Percentiles rank a stretch among this genome's conserved stretches.
Conservation (phyloP, 768 basidiomycete species). For the Pulveroboletus sp. region DNA sequence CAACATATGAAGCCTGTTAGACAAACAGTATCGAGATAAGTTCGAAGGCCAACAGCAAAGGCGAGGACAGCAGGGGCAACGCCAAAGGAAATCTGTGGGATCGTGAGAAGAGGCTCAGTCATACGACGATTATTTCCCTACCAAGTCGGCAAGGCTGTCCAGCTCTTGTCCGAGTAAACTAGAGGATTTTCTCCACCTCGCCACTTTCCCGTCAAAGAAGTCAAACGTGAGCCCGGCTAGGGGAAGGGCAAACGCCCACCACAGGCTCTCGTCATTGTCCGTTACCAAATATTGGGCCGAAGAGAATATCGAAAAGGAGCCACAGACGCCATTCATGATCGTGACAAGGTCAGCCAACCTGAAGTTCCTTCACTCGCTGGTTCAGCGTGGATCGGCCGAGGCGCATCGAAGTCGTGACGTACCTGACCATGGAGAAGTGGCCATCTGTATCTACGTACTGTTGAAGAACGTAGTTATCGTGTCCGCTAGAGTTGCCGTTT, state of each 20-base stretch:
- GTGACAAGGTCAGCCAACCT: constrained; percentile 97
- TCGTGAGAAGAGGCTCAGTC: constrained; percentile 1
- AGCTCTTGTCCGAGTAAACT: constrained; percentile 97
- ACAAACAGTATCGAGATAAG: constrained; percentile 84
- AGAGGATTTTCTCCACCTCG: constrained; percentile 92
- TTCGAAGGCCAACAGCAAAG: constrained; percentile 88
- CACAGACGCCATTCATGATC: constrained; percentile 98
- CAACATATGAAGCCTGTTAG: constrained; percentile 92
- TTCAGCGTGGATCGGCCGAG: constrained; percentile 17
- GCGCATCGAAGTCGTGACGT: constrained; percentile 10
- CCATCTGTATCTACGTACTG: constrained; percentile 89
- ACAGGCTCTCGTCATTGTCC: constrained; percentile 75
- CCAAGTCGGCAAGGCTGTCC: constrained; percentile 94
- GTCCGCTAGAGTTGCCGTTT: constrained; percentile 15
- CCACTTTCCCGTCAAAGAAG: constrained; percentile 96
- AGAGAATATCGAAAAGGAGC: constrained; percentile 91
- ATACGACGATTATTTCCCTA: constrained; percentile 28
- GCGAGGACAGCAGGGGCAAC: constrained; percentile 94
- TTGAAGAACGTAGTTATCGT: constrained; percentile 48
- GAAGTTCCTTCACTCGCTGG: constrained; percentile 69
- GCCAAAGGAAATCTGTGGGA: constrained; percentile 87
- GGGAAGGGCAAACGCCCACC: constrained; percentile 86
- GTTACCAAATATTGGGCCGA: constrained; percentile 86
- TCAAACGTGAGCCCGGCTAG: constrained; percentile 96
- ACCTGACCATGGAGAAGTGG: constrained; percentile 98